Evolutionary conservation across 2,329 filamentous ascomycete species (phyloP).

Genomic region (Coccinonectria pachysandricola): DNA sequence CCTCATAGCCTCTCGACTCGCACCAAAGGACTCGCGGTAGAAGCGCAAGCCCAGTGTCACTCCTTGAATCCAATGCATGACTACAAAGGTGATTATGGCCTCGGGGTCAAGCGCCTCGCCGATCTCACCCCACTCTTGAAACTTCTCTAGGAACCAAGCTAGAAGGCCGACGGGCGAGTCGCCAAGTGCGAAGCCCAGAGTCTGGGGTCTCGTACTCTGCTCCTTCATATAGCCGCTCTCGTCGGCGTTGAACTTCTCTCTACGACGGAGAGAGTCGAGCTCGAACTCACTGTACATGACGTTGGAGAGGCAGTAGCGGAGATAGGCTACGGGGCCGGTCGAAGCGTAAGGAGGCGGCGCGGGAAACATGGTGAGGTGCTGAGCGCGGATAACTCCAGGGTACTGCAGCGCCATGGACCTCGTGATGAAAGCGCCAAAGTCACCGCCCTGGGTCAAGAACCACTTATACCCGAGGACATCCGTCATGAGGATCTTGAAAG

Average conservation of each 20-base stretch:
- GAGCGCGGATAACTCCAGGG: conserved; percentile 21
- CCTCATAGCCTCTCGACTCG: conserved; percentile 1
- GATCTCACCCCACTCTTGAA: conserved; percentile 62
- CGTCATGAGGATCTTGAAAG: conserved; percentile 17
- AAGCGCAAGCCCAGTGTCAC: conserved; percentile 2
- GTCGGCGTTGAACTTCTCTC: conserved; percentile 29
- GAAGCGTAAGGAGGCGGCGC: conserved; percentile 1
- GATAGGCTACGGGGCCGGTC: conserved; percentile 1
- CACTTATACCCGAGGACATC: conserved; percentile 4
- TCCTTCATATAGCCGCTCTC: conserved; percentile 23
- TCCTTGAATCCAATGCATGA: conserved; percentile 4
- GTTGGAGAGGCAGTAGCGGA: conserved; percentile 1
- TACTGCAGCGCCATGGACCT: conserved; percentile 48
- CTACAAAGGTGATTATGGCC: conserved; percentile 1
- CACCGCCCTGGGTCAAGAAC: conserved; percentile 45
- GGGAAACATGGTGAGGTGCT: conserved; percentile 4
- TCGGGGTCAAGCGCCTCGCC: conserved; percentile 1
- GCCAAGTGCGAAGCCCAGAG: conserved; percentile 54
- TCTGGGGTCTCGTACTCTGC: conserved; percentile 52
- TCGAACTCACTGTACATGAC: conserved; percentile 1
- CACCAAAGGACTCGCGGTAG: conserved; percentile 2
- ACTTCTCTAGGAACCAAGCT: conserved; percentile 68
- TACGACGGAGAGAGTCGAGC: conserved; percentile 45
- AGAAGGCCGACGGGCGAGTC: conserved; percentile 59
- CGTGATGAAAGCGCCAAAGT: conserved; percentile 59